These are phyloP conservation scores for Sclerotinia subarctica DNA, from an alignment of 2,329 filamentous ascomycete genomes.

Conservation along the genomic window DNA sequence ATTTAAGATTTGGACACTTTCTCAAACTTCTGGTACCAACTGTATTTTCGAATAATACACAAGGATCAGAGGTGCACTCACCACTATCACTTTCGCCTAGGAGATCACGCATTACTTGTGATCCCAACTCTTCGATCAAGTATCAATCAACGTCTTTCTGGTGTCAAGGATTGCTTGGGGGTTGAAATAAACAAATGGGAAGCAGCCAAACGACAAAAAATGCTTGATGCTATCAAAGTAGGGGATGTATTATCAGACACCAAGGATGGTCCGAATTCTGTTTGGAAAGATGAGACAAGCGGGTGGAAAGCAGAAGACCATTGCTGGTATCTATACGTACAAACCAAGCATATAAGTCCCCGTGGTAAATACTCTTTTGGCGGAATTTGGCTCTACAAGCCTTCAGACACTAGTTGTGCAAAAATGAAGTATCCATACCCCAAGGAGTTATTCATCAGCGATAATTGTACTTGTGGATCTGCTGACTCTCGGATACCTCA, in stretches of 20 bases:
- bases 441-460: slow-evolving; percentile 74
- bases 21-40: slow-evolving; percentile 43
- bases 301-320: slow-evolving; percentile 45
- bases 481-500: slow-evolving; percentile 45
- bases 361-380: slow-evolving; percentile 49
- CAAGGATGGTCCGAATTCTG: slow-evolving; percentile 46
- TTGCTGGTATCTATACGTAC: slow-evolving; percentile 71
- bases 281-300: slow-evolving; percentile 54
- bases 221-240: slow-evolving; percentile 49
- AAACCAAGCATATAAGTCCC: slow-evolving; percentile 46
- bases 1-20: slow-evolving; percentile 57
- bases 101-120: slow-evolving; percentile 8
- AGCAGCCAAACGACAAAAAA: slow-evolving; percentile 23
- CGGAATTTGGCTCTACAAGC: slow-evolving; percentile 71
- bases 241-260: slow-evolving; percentile 51
- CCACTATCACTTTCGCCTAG: not conserved
- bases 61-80: slow-evolving; percentile 25
- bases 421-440: slow-evolving; percentile 63
- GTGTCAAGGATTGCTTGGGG: not conserved
- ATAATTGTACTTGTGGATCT: slow-evolving; percentile 66
- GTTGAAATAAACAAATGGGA: not conserved
- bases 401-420: slow-evolving; percentile 67
- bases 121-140: not conserved
- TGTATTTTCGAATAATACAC: slow-evolving; percentile 30
- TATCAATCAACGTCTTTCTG: not conserved